Conservation (phyloP, 2,329 filamentous ascomycete genomes). For the Ceratocystis lukuohia region DNA sequence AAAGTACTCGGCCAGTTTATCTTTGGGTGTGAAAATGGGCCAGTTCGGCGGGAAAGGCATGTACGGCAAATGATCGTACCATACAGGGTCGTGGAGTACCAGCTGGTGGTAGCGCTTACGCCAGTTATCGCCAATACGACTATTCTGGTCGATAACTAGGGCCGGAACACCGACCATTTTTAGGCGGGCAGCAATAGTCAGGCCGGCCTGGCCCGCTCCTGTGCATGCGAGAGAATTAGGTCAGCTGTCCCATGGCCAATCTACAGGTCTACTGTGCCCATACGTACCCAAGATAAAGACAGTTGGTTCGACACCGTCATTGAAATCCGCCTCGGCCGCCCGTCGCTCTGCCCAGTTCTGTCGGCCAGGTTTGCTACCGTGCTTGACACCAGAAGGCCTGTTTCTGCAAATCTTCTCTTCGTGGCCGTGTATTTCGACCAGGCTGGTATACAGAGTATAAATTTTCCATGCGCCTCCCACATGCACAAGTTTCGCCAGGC, state of each 20-base stretch:
- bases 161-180: conserved; percentile 44
- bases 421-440: conserved; percentile 40
- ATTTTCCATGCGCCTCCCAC: conserved; percentile 41
- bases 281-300: conserved; percentile 48
- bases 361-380: conserved; percentile 37
- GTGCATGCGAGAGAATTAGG: neutral
- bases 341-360: conserved; percentile 50
- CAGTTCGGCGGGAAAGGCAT: conserved; percentile 49
- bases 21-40: conserved; percentile 59
- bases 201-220: conserved; percentile 48
- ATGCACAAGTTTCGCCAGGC: conserved; percentile 40
- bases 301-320: conserved; percentile 35
- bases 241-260: conserved; percentile 9
- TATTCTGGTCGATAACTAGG: conserved; percentile 46
- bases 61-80: conserved; percentile 49
- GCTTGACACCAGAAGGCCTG: conserved; percentile 42
- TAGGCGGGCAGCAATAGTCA: conserved; percentile 44
- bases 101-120: conserved; percentile 49
- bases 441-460: conserved; percentile 48
- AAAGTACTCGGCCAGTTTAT: conserved; percentile 57
- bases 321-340: conserved; percentile 34
- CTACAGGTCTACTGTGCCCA: neutral
- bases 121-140: conserved; percentile 51
- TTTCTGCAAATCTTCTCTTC: conserved; percentile 36
- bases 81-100: conserved; percentile 55